These are phyloP conservation scores for Ustilago tritici DNA, from an alignment of 1,284 basidiomycete species.

Conservation along the genomic window DNA sequence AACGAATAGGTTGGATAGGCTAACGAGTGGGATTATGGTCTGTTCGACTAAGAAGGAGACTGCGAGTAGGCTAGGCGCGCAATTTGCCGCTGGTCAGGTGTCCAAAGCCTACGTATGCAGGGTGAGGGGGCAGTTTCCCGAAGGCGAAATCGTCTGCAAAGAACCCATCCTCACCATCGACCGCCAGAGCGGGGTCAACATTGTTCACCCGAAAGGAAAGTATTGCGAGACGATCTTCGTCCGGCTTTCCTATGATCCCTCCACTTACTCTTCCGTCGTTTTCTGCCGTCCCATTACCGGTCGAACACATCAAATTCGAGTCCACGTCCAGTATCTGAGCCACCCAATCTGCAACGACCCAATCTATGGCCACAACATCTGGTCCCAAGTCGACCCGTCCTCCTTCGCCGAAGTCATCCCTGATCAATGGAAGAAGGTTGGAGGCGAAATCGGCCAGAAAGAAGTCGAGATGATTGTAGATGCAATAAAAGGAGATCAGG, in stretches of 20 bases:
- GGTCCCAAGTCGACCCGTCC: constrained; percentile 57
- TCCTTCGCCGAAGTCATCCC: constrained; percentile 56
- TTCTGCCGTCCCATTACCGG: constrained; percentile 76
- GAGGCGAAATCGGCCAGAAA: constrained; percentile 60
- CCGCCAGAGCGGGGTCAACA: constrained; percentile 92
- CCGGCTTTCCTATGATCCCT: constrained; percentile 83
- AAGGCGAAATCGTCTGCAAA: constrained; percentile 83
- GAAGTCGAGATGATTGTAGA: constrained; percentile 64
- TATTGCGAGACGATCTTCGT: constrained; percentile 89
- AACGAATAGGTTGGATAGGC: constrained; percentile 90
- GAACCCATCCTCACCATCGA: constrained; percentile 91
- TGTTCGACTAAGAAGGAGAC: constrained; percentile 81
- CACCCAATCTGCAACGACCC: constrained; percentile 81
- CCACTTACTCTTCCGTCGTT: constrained; percentile 86
- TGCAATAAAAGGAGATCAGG: constrained; percentile 65
- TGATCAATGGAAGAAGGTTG: constrained; percentile 62
- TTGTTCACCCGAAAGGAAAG: constrained; percentile 73
- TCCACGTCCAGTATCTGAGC: constrained; percentile 95
- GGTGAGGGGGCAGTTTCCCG: constrained; percentile 68
- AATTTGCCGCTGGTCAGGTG: constrained; percentile 78
- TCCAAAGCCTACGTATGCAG: constrained; percentile 67
- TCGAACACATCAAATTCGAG: constrained; percentile 90
- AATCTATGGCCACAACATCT: constrained; percentile 69
- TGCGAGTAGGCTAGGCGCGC: constrained; percentile 76
- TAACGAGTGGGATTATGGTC: constrained; percentile 97